Conservation (phyloP, 2,329 filamentous ascomycete genomes). For the Verticillium longisporum region DNA sequence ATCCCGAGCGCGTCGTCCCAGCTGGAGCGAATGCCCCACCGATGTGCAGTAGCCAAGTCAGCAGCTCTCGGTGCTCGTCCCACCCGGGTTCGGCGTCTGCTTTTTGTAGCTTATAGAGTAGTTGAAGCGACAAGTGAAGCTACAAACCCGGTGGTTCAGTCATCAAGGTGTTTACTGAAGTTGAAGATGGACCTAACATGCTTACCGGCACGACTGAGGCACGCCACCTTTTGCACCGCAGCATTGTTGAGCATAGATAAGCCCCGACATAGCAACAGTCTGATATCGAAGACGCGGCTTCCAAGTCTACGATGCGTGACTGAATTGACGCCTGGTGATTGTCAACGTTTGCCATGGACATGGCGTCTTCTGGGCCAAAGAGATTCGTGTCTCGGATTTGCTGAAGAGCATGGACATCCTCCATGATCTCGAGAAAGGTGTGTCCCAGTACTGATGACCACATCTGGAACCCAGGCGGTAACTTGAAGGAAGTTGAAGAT, state of each 20-base stretch:
- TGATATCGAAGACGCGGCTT: slow-evolving; percentile 13
- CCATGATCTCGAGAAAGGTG: slow-evolving; percentile 26
- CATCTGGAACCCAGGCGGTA: slow-evolving; percentile 26
- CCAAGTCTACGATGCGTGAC: slow-evolving; percentile 24
- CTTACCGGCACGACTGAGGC: slow-evolving; percentile 29
- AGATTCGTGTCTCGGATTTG: slow-evolving; percentile 23
- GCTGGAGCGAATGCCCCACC: slow-evolving; percentile 28
- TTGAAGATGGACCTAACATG: not conserved
- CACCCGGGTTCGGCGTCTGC: slow-evolving; percentile 20
- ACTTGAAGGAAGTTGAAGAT: slow-evolving; percentile 16
- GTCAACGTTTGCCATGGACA: slow-evolving; percentile 25
- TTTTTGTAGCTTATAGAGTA: slow-evolving; percentile 24
- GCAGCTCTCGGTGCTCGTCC: slow-evolving; percentile 22
- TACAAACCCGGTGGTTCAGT: slow-evolving; percentile 9
- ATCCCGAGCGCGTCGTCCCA: slow-evolving; percentile 19
- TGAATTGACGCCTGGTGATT: slow-evolving; percentile 35
- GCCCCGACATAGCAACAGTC: slow-evolving; percentile 30
- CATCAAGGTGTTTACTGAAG: not conserved
- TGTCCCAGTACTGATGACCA: slow-evolving; percentile 15
- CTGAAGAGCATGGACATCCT: slow-evolving; percentile 30
- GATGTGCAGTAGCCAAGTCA: slow-evolving; percentile 28
- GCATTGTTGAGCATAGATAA: slow-evolving; percentile 31
- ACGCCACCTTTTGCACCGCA: slow-evolving; percentile 33
- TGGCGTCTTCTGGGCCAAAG: slow-evolving; percentile 10
- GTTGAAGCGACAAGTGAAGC: slow-evolving; percentile 21